Conservation (phyloP, 1,284 basidiomycete species). For the Cryptococcus depauperatus region DNA sequence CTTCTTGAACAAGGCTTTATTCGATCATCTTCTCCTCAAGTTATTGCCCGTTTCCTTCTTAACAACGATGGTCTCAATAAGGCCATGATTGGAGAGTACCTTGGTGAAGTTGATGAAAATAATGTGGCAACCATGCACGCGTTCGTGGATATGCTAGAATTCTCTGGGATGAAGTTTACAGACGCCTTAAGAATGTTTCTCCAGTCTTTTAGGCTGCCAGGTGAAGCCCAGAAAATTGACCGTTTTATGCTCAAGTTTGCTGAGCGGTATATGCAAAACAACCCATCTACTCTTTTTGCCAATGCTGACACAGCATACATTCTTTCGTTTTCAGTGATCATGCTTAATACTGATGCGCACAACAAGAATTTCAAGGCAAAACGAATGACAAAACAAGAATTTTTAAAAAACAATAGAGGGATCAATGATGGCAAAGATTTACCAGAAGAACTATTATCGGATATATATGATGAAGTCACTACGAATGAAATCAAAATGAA, state of each 20-base stretch:
- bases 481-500: constrained; percentile 94
- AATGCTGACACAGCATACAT: constrained; percentile 80
- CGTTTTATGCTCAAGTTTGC: constrained; percentile 98
- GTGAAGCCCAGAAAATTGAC: constrained; percentile 95
- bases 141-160: constrained; percentile 84
- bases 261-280: constrained; percentile 83
- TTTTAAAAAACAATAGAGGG: constrained; percentile 85
- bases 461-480: constrained; percentile 81
- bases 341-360: constrained; percentile 94
- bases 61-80: constrained; percentile 91
- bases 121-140: constrained; percentile 92
- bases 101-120: constrained; percentile 84
- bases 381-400: constrained; percentile 83
- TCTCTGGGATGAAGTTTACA: constrained; percentile 69
- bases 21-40: constrained; percentile 60
- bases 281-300: constrained; percentile 70
- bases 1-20: constrained; percentile 87
- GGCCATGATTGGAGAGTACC: constrained; percentile 92
- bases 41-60: constrained; percentile 81
- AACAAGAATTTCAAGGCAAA: constrained; percentile 81
- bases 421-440: constrained; percentile 86
- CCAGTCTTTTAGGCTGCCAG: constrained; percentile 88
- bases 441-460: constrained; percentile 68
- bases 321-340: constrained; percentile 82
- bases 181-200: constrained; percentile 80